Evolutionary conservation across 768 basidiomycete genomes (phyloP), one percentile per base, ranked within the genome.

Genomic region (Suillus tomentosus): DNA sequence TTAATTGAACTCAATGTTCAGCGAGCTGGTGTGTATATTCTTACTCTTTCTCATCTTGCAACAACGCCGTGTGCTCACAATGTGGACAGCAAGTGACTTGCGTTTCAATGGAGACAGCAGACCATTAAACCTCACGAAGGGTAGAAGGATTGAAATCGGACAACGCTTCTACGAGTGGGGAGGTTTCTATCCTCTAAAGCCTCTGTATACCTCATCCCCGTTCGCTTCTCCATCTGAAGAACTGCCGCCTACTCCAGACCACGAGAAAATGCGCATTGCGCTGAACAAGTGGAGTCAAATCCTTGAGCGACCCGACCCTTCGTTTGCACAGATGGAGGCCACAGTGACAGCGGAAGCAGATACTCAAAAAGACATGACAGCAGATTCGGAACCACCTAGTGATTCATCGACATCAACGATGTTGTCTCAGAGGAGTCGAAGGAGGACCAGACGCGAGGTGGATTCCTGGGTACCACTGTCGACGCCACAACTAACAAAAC

Each of bases 221-320:
- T 76, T 72, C 62, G 62, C 62, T 17, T 64, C 64, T 17, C 65
- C 68, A 7, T 45, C 66, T 5, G 67, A 31, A 34, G 70, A 72
- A 2, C 66, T 14, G 1, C 60, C 57, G 3, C 56, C 61, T 24
- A 13, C 67, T 51, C 62, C 62, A 36, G 74, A 75, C 47, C 72
- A 56, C 65, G 62, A 63, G 42, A 62, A 72, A 27, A 76, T 76
- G 76, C 76, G 75, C 1, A 65, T 75, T 61, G 67, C 73, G 14
- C 47, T 76, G n/a, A 72, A 76, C 22, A 76, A 76, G 37, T 76
- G 75, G 75, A 74, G 75, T 42, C 75, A 76, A 53, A 75, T 76
- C 57, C 65, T 76, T 40, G 71, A 67, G 24, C 64, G 74, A 22
- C 67, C 74, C 39, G 74, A 76, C 54, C 74, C 76, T 8, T 64